Percentiles rank a stretch among this genome's conserved stretches.
Conservation (phyloP, 345 rosid species). For the Diplotaxis tenuifolia region DNA sequence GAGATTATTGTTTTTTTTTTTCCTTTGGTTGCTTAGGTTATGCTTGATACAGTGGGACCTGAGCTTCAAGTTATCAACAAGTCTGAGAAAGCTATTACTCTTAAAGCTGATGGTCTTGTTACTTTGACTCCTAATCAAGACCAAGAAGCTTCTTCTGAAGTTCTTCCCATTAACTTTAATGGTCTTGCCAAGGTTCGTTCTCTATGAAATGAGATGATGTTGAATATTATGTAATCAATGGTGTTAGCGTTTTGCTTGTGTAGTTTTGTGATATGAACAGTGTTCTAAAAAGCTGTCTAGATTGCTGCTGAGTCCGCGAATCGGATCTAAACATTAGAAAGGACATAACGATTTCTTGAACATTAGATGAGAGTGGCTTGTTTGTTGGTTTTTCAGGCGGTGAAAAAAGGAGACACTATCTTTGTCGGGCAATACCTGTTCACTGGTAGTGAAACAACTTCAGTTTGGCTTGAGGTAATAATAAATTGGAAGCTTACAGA, state of each 20-base stretch:
- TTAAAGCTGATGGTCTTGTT: conserved; percentile 69
- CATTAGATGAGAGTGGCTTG: neutral
- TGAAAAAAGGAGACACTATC: conserved; percentile 91
- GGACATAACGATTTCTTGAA: too few relatives aligned
- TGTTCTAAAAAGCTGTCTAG: too few relatives aligned
- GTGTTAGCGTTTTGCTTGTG: neutral
- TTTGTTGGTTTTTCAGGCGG: conserved; percentile 58
- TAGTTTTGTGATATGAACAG: conserved; percentile 25
- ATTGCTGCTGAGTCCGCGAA: too few relatives aligned
- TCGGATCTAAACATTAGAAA: too few relatives aligned
- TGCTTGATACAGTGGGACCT: conserved; percentile 94
- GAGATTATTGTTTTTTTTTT: neutral
- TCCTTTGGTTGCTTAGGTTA: conserved; percentile 66
- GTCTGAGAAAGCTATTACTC: conserved; percentile 66
- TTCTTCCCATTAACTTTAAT: conserved; percentile 87
- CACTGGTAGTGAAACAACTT: conserved; percentile 97
- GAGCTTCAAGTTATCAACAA: conserved; percentile 90
- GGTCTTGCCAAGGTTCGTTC: conserved; percentile 76
- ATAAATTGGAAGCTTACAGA: neutral
- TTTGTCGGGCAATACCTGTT: conserved; percentile 90
- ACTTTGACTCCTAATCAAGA: conserved; percentile 76
- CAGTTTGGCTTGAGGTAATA: conserved; percentile 97
- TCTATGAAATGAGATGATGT: neutral
- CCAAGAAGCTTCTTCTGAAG: conserved; percentile 74
- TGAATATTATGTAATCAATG: neutral